Evolutionary conservation across 805 yeast genomes (phyloP).

Genomic region (Candida michaelii): DNA sequence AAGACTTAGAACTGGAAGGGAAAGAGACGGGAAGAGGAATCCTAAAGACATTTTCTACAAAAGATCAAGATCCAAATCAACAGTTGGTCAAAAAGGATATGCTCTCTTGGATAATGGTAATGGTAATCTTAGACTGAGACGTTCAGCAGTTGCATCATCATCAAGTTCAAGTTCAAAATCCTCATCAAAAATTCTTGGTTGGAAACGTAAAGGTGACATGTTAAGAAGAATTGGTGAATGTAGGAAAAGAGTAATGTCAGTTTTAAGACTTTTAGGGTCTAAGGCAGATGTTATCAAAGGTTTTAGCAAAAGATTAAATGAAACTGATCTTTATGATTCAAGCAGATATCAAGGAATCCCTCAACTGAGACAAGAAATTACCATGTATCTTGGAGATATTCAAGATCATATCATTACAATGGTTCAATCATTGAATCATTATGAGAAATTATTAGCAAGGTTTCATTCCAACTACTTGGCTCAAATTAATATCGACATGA

Average conservation of each 20-base stretch:
- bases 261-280: slow-evolving; percentile 77
- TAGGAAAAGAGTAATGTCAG: slow-evolving; percentile 90
- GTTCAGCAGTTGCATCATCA: slow-evolving; percentile 8
- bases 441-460: slow-evolving; percentile 88
- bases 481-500: slow-evolving; percentile 96
- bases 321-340: slow-evolving; percentile 35
- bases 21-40: background rate
- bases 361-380: slow-evolving; percentile 62
- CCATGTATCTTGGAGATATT: slow-evolving; percentile 93
- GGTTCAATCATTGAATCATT: slow-evolving; percentile 94
- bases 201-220: slow-evolving; percentile 96
- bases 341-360: slow-evolving; percentile 34
- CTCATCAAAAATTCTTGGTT: slow-evolving; percentile 52
- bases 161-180: slow-evolving; percentile 14
- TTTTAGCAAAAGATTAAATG: slow-evolving; percentile 80
- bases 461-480: slow-evolving; percentile 97
- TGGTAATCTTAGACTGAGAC: slow-evolving; percentile 2
- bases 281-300: slow-evolving; percentile 98
- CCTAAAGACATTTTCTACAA: slow-evolving; percentile 28
- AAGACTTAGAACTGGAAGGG: slow-evolving; percentile 1
- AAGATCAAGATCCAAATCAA: slow-evolving; percentile 37
- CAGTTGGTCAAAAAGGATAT: slow-evolving; percentile 29
- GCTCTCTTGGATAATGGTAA: slow-evolving; percentile 6
- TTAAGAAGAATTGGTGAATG: slow-evolving; percentile 92
- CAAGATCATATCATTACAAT: slow-evolving; percentile 97